A percentile compares a stretch with the other conserved stretches of the same genome.
phyloP scores from a whole-genome alignment of 805 yeast species.

The Spathaspora arborariae region DNA sequence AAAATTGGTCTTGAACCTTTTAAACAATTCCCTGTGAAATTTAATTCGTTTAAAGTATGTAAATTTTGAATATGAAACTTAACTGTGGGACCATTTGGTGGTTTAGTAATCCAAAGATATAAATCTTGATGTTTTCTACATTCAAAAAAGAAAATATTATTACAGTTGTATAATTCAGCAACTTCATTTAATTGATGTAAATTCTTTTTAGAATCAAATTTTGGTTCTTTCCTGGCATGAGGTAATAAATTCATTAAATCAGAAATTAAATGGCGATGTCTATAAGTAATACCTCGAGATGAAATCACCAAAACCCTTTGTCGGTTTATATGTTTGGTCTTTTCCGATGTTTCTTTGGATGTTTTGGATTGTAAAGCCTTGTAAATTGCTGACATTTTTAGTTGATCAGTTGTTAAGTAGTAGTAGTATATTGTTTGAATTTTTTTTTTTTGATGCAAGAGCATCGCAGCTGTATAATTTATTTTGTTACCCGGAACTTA shows the following conservation, averaged over 20 bases:
- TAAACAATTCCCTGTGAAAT: conserved; percentile 93
- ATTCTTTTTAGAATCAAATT: conserved; percentile 88
- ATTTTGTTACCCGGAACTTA: not conserved
- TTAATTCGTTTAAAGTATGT: conserved; percentile 93
- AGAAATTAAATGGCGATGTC: conserved; percentile 91
- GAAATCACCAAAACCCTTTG: conserved; percentile 87
- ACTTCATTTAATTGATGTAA: conserved; percentile 87
- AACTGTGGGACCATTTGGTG: conserved; percentile 96
- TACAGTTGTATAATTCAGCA: conserved; percentile 96
- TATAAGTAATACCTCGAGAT: conserved; percentile 89
- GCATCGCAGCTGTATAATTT: not conserved
- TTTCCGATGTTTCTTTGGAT: conserved; percentile 46
- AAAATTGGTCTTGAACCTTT: conserved; percentile 93
- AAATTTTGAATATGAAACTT: conserved; percentile 92
- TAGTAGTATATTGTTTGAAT: not conserved
- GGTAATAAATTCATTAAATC: conserved; percentile 81
- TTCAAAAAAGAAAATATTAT: conserved; percentile 89
- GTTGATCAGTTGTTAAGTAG: not conserved
- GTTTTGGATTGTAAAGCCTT: conserved; percentile 42
- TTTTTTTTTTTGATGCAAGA: not conserved
- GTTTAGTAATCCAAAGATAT: conserved; percentile 91
- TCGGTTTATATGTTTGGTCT: conserved; percentile 65
- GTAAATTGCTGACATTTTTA: conserved; percentile 41
- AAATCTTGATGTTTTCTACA: conserved; percentile 95
- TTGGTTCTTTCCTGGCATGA: conserved; percentile 94